These are phyloP conservation scores for Linaria vulgaris DNA, from an alignment of 257 asterid genomes.

Conservation along the genomic window DNA sequence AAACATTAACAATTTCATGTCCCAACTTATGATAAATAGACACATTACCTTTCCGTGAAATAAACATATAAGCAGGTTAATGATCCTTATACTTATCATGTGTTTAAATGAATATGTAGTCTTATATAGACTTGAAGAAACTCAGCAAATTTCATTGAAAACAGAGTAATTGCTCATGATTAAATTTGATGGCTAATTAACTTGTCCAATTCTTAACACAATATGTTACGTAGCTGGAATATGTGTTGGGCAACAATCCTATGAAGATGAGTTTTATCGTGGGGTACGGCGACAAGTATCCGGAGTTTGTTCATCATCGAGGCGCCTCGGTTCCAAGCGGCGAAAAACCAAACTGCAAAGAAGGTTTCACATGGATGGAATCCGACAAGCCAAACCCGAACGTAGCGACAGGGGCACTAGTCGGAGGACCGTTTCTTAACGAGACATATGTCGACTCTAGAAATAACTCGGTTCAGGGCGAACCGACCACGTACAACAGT, in stretches of 20 bases:
- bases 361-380: constrained; percentile 77
- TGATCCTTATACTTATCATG: too few species aligned
- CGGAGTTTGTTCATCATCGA: constrained; percentile 82
- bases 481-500: constrained; percentile 78
- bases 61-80: too few species aligned
- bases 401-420: constrained; percentile 74
- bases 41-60: too few species aligned
- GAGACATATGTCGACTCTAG: constrained; percentile 68
- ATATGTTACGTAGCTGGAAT: constrained; percentile 56
- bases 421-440: constrained; percentile 85
- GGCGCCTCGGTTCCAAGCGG: constrained; percentile 83
- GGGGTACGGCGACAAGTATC: constrained; percentile 78
- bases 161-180: too few species aligned
- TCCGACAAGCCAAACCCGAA: constrained; percentile 72
- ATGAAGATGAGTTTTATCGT: constrained; percentile 75
- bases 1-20: too few species aligned
- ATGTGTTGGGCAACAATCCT: constrained; percentile 77
- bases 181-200: too few species aligned
- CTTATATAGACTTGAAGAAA: too few species aligned
- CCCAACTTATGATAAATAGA: too few species aligned
- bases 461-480: constrained; percentile 85
- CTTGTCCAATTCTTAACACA: not conserved
- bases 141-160: too few species aligned
- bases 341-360: constrained; percentile 61
- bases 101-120: too few species aligned